Base-by-base conservation (phyloP, 805 yeast species). In the Cyberlindnera mycetangii region DNA sequence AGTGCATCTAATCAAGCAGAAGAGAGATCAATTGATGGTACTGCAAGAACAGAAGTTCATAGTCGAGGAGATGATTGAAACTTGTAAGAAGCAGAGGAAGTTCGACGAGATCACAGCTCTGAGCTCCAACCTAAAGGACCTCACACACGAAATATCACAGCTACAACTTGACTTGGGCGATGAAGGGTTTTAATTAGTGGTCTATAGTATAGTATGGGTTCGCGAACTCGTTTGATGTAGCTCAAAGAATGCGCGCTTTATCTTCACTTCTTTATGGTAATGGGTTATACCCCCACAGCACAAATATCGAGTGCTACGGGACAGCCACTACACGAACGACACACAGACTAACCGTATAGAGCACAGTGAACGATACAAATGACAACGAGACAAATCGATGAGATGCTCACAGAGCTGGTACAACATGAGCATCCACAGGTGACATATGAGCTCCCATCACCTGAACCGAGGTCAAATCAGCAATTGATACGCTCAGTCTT, bases 21-120 rank as follows among this genome's bases (percentile, higher is more conserved):
- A 72, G 21, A 66, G 93, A 37, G 92, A 89, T 52, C 83, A 84
- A 51, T 65, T 90, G 46, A 85, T 90, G 84, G 97, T 92, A 10
- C 65, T 89, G 58, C 83, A 83, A 48, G 98, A 90, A 59, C 98
- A 90, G 56, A 72, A 74, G 53, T 90, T 77, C 53, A 64, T 92
- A 48, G 81, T 92, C 3, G 77, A 79, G 46, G 72, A 78, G 14
- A 77, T 83, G 76, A 74, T 86, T 21, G 70, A 72, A 2, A 78
- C 74, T 12, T 78, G 83, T 30, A 85, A 82, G 48, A 74, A 72
- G 51, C 79, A 76, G 41, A 67, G 97, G 35, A 78, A 79, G 51
- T 87, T 88, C 57, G 97, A 89, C 45, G 96, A 87, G 59, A 64
- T 88, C 34, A 68, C 66, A 10, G 72, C 85, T 1, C 66, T 92